Conservation (phyloP, 345 rosid genomes). For the Gossypium australe region DNA sequence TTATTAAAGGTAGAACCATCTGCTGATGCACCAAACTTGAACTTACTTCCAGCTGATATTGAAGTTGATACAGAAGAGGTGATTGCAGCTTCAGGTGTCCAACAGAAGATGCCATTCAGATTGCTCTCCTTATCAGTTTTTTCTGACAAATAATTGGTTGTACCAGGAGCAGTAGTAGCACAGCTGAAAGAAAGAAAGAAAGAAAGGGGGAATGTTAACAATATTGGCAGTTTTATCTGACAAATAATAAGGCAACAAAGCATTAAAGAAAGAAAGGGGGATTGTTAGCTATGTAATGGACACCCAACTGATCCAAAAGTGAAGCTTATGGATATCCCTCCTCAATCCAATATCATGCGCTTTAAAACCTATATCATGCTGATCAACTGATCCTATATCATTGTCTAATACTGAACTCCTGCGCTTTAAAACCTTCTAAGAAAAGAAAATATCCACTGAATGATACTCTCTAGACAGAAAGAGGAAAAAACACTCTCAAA, state of each 20-base stretch:
- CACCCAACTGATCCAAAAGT: too few relatives aligned
- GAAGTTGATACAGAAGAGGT: constrained; percentile 35
- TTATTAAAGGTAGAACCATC: constrained; percentile 30
- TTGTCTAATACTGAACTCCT: constrained; percentile 70
- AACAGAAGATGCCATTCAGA: constrained; percentile 23
- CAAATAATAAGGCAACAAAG: too few relatives aligned
- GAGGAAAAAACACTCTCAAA: background rate
- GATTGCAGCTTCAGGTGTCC: constrained; percentile 20
- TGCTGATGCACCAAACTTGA: constrained; percentile 31
- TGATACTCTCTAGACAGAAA: background rate
- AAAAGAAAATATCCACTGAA: constrained; percentile 10
- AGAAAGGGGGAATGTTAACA: too few relatives aligned
- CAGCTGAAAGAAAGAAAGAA: constrained; percentile 37
- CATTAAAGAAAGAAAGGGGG: too few relatives aligned
- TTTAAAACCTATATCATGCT: too few relatives aligned
- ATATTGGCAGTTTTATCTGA: too few relatives aligned
- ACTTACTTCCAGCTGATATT: constrained; percentile 32
- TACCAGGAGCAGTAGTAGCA: constrained; percentile 26
- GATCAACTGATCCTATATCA: constrained; percentile 61
- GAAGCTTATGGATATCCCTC: too few relatives aligned
- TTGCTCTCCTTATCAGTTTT: constrained; percentile 27
- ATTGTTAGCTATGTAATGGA: too few relatives aligned
- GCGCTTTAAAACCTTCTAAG: constrained; percentile 63
- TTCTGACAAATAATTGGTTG: constrained; percentile 35
- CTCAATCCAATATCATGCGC: too few relatives aligned